Conservation (phyloP, 2,329 filamentous ascomycete species). For the Monosporascus sp. region DNA sequence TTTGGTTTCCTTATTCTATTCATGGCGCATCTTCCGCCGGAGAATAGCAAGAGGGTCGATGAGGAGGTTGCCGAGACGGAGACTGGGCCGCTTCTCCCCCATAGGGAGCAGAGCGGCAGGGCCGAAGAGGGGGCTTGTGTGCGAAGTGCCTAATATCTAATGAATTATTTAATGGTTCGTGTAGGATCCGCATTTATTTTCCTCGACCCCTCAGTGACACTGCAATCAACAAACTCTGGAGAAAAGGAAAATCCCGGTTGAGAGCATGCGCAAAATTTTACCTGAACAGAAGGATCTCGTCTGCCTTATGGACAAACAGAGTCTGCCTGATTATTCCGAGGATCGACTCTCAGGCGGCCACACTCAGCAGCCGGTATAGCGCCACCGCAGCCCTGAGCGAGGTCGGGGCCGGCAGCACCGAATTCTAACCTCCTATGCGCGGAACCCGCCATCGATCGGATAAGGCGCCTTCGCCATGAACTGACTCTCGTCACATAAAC, state of each 20-base stretch:
- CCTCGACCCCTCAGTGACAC: too few species aligned
- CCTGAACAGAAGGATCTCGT: too few species aligned
- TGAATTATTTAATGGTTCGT: too few species aligned
- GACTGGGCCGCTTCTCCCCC: constrained; percentile 9
- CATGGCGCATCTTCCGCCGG: constrained; percentile 39
- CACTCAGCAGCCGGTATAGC: background rate
- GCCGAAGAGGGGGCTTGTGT: background rate
- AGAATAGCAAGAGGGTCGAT: constrained; percentile 38
- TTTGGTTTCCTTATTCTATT: constrained; percentile 42
- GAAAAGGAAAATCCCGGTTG: too few species aligned
- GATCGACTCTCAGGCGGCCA: background rate
- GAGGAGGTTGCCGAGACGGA: constrained; percentile 11
- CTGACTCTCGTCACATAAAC: constrained; percentile 27
- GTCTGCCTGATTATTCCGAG: background rate
- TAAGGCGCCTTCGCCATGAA: constrained; percentile 20
- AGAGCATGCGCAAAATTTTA: too few species aligned
- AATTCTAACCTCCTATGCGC: background rate
- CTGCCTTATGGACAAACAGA: background rate
- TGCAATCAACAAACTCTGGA: too few species aligned
- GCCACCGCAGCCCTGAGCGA: background rate
- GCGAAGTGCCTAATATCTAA: too few species aligned
- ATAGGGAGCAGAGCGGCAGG: background rate
- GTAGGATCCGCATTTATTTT: too few species aligned
- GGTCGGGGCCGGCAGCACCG: too few species aligned
- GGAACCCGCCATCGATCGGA: constrained; percentile 25